Evolutionary conservation across 768 basidiomycete genomes (phyloP).

Genomic region (Lentinula detonsa): DNA sequence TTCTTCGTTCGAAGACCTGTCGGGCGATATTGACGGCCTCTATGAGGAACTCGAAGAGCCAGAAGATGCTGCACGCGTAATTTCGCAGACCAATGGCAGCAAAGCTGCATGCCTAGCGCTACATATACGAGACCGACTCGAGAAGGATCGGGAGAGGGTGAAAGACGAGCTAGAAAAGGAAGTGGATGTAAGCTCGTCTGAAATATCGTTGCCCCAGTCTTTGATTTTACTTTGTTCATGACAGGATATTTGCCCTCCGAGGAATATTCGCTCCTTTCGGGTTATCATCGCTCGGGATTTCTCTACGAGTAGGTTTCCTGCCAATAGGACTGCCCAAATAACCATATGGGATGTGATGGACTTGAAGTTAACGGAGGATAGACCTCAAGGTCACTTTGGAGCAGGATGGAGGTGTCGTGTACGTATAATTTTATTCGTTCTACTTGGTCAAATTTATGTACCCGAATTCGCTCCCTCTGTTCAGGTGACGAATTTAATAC

Average conservation of each 20-base stretch:
- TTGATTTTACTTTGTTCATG: background rate
- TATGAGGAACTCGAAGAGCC: slow-evolving; percentile 64
- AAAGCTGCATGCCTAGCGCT: slow-evolving; percentile 63
- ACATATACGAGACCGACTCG: slow-evolving; percentile 41
- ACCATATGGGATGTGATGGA: slow-evolving; percentile 78
- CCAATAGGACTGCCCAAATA: slow-evolving; percentile 63
- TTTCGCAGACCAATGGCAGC: slow-evolving; percentile 31
- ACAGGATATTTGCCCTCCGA: slow-evolving; percentile 60
- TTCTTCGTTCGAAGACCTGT: slow-evolving; percentile 32
- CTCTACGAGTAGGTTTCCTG: slow-evolving; percentile 40
- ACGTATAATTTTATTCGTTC: slow-evolving; percentile 16
- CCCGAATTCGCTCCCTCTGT: slow-evolving; percentile 6
- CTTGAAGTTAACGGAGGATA: slow-evolving; percentile 44
- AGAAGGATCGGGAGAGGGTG: slow-evolving; percentile 42
- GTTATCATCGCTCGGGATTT: slow-evolving; percentile 66
- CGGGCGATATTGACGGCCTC: slow-evolving; percentile 46
- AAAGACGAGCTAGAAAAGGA: slow-evolving; percentile 66
- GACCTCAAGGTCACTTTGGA: slow-evolving; percentile 42
- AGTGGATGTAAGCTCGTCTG: slow-evolving; percentile 47
- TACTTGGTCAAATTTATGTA: background rate
- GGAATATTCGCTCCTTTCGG: slow-evolving; percentile 72
- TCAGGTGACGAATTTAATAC: slow-evolving; percentile 63
- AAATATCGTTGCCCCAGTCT: background rate
- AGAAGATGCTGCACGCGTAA: slow-evolving; percentile 31
- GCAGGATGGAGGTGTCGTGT: slow-evolving; percentile 69